These are phyloP conservation scores for Trypanosoma scelopori DNA, from an alignment of 208 protist species.

Conservation along the genomic window DNA sequence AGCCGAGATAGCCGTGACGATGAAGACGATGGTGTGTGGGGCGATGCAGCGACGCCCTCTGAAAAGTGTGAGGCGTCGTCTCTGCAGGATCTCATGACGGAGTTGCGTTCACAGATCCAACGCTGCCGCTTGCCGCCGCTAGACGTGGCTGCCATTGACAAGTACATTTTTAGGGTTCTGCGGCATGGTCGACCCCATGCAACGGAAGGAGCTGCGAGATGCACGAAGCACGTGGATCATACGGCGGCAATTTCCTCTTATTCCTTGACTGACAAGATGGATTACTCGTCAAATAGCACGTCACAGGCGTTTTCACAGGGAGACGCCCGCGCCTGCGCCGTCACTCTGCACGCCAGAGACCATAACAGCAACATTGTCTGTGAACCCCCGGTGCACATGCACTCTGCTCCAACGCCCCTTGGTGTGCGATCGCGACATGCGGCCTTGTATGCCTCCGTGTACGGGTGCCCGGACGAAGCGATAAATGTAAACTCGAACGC, in stretches of 20 bases:
- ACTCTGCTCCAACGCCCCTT: not conserved
- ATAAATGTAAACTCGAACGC: not conserved
- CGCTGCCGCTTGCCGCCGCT: constrained; percentile 12
- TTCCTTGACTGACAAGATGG: not conserved
- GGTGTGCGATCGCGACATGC: constrained; percentile 15
- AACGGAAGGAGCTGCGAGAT: not conserved
- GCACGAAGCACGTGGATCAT: not conserved
- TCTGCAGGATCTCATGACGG: not conserved
- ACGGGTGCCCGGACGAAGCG: not conserved
- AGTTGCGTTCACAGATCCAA: constrained; percentile 7
- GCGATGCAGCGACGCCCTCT: not conserved
- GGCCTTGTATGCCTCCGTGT: constrained; percentile 10
- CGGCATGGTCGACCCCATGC: not conserved
- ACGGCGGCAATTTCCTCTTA: not conserved
- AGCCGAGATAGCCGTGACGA: no score
- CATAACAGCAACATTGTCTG: not conserved
- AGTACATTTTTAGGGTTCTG: constrained; percentile 11
- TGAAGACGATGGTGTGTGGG: not conserved
- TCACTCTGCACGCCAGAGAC: not conserved
- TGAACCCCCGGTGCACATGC: not conserved
- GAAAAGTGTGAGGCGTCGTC: not conserved
- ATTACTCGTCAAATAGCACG: not conserved
- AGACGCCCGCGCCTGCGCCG: not conserved
- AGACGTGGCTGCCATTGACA: constrained; percentile 9
- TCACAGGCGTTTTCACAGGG: not conserved